Percentiles rank a stretch among this genome's conserved stretches.
phyloP scores from a whole-genome alignment of 2,329 filamentous ascomycete species.

The Ophiocordyceps sinensis region DNA sequence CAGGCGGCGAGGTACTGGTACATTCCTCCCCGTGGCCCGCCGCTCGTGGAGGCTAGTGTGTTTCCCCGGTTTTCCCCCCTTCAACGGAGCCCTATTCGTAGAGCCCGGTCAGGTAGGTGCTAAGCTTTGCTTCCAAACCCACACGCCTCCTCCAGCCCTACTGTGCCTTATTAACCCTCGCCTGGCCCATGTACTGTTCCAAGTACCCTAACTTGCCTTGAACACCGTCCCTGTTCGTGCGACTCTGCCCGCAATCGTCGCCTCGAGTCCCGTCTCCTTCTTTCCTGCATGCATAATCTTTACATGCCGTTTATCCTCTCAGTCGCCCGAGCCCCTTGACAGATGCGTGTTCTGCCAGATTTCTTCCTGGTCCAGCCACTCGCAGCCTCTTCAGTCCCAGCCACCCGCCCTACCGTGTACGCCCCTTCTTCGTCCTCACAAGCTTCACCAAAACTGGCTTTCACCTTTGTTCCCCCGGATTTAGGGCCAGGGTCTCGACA shows the following conservation, averaged over 20 bases:
- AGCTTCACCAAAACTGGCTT: too few species aligned
- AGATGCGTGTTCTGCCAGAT: neutral
- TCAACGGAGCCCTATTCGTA: too few species aligned
- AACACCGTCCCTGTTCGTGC: neutral
- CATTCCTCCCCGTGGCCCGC: neutral
- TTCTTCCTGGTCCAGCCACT: neutral
- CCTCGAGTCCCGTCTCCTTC: neutral
- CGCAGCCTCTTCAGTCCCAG: too few species aligned
- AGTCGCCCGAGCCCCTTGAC: neutral
- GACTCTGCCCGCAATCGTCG: neutral
- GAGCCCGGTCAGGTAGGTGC: too few species aligned
- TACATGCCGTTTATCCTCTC: neutral
- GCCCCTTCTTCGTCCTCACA: too few species aligned
- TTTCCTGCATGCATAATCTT: neutral
- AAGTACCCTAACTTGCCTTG: neutral
- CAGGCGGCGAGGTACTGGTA: too few species aligned
- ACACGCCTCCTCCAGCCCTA: neutral
- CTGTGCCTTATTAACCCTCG: neutral
- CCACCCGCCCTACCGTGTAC: too few species aligned
- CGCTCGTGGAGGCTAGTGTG: neutral
- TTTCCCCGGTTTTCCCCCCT: neutral
- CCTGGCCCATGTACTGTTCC: neutral
- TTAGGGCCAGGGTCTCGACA: too few species aligned
- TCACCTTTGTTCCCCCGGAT: too few species aligned
- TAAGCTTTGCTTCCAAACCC: neutral